Conservation (phyloP, 2,329 filamentous ascomycete species). For the Penicillium sp. region DNA sequence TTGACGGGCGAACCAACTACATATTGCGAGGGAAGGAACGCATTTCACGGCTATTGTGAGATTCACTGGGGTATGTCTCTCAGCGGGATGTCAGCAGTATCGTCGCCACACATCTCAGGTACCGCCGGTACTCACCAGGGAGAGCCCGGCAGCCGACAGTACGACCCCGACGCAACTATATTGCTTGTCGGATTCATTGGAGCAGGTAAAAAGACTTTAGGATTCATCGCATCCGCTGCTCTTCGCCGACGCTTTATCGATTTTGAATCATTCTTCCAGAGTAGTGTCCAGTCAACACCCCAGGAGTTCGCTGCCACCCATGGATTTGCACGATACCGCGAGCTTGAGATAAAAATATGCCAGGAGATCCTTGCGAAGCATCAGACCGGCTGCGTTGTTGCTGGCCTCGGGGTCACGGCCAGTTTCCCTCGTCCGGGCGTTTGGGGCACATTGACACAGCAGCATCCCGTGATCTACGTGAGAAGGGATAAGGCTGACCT, state of each 20-base stretch:
- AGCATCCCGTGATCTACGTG: constrained; percentile 68
- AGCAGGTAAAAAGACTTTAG: constrained; percentile 71
- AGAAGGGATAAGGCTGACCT: constrained; percentile 52
- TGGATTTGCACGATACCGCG: constrained; percentile 62
- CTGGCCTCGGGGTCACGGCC: constrained; percentile 67
- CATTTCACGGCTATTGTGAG: neutral
- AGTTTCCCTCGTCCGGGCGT: constrained; percentile 60
- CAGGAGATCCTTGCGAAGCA: constrained; percentile 54
- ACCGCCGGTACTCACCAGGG: neutral
- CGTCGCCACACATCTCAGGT: neutral
- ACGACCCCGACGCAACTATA: constrained; percentile 42
- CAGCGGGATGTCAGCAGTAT: neutral
- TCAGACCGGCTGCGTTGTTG: constrained; percentile 59
- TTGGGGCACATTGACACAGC: constrained; percentile 61
- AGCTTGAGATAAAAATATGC: constrained; percentile 61
- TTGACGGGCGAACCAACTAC: neutral
- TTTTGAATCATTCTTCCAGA: constrained; percentile 60
- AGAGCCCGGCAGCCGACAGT: constrained; percentile 6
- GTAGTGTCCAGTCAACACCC: constrained; percentile 56
- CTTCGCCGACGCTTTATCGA: constrained; percentile 68
- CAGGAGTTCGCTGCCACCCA: constrained; percentile 60
- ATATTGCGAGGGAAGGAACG: neutral
- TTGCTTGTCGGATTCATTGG: constrained; percentile 71
- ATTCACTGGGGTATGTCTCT: neutral
- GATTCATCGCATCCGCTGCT: constrained; percentile 70